Percentiles rank a stretch among this genome's conserved stretches.
Conservation (phyloP, 2,329 filamentous ascomycete genomes). For the Fusarium annulatum region DNA sequence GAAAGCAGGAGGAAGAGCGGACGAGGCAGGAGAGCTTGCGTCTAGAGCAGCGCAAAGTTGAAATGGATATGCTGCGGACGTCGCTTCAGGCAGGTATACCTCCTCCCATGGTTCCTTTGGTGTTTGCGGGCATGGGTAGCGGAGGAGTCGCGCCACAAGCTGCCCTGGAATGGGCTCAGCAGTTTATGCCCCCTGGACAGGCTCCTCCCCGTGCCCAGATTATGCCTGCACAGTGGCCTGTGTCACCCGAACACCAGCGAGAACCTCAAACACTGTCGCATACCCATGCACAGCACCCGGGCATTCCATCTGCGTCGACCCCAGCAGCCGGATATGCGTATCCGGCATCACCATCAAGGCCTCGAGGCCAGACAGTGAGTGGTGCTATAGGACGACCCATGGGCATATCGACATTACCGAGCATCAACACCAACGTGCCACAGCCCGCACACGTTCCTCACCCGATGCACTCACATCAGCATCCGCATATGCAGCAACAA, state of each 20-base stretch:
- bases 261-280: constrained; percentile 61
- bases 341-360: constrained; percentile 62
- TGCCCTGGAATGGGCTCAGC: constrained; percentile 75
- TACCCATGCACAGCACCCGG: constrained; percentile 55
- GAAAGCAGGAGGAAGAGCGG: constrained; percentile 79
- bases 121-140: constrained; percentile 76
- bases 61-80: constrained; percentile 77
- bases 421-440: constrained; percentile 59
- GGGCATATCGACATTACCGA: constrained; percentile 54
- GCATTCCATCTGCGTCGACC: constrained; percentile 49
- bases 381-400: constrained; percentile 53
- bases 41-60: constrained; percentile 77
- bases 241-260: constrained; percentile 66
- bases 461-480: constrained; percentile 56
- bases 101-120: constrained; percentile 77
- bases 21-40: constrained; percentile 72
- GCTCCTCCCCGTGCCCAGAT: constrained; percentile 61
- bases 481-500: constrained; percentile 66
- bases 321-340: constrained; percentile 58
- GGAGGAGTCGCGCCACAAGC: constrained; percentile 70
- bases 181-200: constrained; percentile 67
- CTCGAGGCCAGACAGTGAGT: constrained; percentile 62
- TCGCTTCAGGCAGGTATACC: constrained; percentile 77
- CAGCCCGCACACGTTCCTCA: constrained; percentile 47
- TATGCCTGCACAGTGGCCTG: constrained; percentile 60